phyloP scores from a whole-genome alignment of 495 filamentous ascomycete genomes.

The Penicillium cataractarum region DNA sequence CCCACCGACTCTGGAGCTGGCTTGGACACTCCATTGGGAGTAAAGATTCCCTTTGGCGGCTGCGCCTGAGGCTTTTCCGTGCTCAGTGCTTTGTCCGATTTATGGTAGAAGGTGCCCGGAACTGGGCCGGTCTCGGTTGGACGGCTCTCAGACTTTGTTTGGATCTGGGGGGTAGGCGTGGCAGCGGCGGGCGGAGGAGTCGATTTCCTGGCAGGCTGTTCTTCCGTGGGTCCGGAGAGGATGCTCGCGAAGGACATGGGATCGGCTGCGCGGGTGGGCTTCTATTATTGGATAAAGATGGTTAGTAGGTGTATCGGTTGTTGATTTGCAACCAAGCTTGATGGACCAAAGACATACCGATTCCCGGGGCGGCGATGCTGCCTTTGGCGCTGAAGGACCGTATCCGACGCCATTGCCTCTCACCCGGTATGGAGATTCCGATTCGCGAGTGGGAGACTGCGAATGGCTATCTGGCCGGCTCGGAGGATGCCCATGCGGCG shows the following conservation, averaged over 20 bases:
- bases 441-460: constrained; percentile 47
- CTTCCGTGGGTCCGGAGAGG: constrained; percentile 68
- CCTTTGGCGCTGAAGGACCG: constrained; percentile 31
- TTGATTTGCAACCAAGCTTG: not conserved
- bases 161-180: constrained; percentile 27
- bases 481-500: constrained; percentile 52
- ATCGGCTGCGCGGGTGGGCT: constrained; percentile 68
- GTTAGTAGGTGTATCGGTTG: constrained; percentile 2
- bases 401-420: constrained; percentile 40
- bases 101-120: constrained; percentile 30
- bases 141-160: constrained; percentile 13
- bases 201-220: constrained; percentile 56
- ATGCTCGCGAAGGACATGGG: constrained; percentile 94
- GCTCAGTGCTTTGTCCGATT: constrained; percentile 35
- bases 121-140: constrained; percentile 33
- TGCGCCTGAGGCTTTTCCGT: constrained; percentile 27
- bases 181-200: constrained; percentile 33
- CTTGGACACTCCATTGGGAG: constrained; percentile 25
- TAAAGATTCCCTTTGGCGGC: constrained; percentile 11
- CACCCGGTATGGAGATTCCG: constrained; percentile 43
- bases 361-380: constrained; percentile 46
- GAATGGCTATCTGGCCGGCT: constrained; percentile 46
- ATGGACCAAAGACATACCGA: constrained; percentile 30
- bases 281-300: constrained; percentile 42
- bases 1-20: constrained; percentile 11